Evolutionary conservation across 1,284 basidiomycete species (phyloP).

Genomic region (Spongiforma sp.): DNA sequence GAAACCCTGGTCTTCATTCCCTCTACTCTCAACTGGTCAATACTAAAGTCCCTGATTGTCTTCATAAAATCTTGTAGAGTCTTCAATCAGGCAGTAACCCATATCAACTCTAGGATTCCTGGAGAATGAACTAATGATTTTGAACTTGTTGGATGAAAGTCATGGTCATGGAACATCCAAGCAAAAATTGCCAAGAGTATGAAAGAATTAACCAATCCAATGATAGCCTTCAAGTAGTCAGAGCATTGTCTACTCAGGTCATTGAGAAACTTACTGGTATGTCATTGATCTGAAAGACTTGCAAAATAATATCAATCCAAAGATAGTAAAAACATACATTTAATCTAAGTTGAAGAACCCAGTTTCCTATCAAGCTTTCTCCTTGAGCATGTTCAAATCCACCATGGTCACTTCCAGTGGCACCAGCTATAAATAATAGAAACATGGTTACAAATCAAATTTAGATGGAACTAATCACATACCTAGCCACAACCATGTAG

Average conservation of each 20-base stretch:
- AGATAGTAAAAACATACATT: slow-evolving; percentile 12
- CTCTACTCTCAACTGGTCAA: slow-evolving; percentile 4
- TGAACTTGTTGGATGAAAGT: neutral
- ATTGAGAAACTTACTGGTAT: slow-evolving; percentile 2
- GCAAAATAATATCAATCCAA: neutral
- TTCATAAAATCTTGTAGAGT: slow-evolving; percentile 6
- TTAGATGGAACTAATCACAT: neutral
- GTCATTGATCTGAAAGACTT: slow-evolving; percentile 4
- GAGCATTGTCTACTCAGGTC: neutral
- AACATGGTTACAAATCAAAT: neutral
- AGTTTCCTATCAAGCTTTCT: neutral
- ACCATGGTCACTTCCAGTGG: slow-evolving; percentile 4
- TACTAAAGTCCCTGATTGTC: too few relatives aligned
- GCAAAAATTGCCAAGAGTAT: neutral
- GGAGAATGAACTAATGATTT: neutral
- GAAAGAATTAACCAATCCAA: slow-evolving; percentile 11
- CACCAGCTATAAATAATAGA: neutral
- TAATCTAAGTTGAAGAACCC: slow-evolving; percentile 9
- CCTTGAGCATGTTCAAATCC: slow-evolving; percentile 6
- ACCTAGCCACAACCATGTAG: slow-evolving; percentile 22
- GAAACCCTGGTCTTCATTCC: slow-evolving; percentile 9
- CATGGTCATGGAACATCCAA: slow-evolving; percentile 5
- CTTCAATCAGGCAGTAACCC: neutral
- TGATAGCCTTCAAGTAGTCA: neutral
- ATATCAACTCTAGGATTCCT: neutral